A percentile compares a stretch with the other conserved stretches of the same genome.
These are phyloP conservation scores for Phytophthora lateralis DNA, from an alignment of 352 stramenopile genomes.

Conservation along the genomic window DNA sequence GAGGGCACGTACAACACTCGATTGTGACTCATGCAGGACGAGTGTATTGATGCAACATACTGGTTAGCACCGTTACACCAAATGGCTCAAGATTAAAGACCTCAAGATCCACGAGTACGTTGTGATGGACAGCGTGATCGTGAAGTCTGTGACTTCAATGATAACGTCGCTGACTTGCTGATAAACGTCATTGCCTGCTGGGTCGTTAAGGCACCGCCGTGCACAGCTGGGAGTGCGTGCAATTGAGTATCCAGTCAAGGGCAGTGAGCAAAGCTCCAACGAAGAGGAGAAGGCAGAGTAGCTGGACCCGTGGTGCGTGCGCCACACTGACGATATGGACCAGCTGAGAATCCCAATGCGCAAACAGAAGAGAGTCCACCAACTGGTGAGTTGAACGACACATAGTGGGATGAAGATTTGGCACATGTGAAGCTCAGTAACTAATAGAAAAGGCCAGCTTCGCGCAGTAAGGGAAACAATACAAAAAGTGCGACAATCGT, in stretches of 20 bases:
- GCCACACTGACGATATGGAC: neutral
- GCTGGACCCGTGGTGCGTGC: neutral
- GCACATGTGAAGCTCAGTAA: neutral
- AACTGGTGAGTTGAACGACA: neutral
- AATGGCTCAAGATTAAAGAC: constrained; percentile 21
- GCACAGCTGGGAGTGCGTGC: neutral
- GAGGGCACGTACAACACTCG: constrained; percentile 3
- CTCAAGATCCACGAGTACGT: constrained; percentile 29
- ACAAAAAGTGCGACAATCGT: neutral
- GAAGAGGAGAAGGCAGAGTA: neutral
- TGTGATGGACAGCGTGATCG: constrained; percentile 4
- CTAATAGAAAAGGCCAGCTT: neutral
- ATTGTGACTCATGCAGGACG: constrained; percentile 23
- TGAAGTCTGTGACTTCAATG: constrained; percentile 10
- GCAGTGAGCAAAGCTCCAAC: neutral
- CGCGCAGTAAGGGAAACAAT: too few relatives aligned
- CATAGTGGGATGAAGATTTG: neutral
- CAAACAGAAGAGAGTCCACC: neutral
- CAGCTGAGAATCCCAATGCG: neutral
- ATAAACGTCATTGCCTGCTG: constrained; percentile 11
- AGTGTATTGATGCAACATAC: constrained; percentile 18
- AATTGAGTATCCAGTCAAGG: neutral
- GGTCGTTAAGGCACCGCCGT: too few relatives aligned
- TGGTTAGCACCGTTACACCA: constrained; percentile 16
- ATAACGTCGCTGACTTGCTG: constrained; percentile 10